Conservation (phyloP, 805 yeast genomes). For the Pichia scutulata region DNA sequence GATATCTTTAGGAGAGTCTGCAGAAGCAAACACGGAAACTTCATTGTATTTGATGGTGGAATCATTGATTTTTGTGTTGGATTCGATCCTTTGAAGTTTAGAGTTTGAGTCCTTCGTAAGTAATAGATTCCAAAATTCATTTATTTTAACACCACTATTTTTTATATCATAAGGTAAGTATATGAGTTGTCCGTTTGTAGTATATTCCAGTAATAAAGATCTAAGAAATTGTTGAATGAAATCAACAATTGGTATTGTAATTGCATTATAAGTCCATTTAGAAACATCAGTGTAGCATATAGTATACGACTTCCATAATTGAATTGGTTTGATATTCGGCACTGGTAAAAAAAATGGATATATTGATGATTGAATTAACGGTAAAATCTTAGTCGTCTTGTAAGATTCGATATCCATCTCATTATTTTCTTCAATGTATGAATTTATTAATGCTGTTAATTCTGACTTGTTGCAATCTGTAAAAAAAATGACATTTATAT, state of each 20-base stretch:
- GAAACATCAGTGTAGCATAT: conserved; percentile 9
- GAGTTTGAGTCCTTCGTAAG: neutral
- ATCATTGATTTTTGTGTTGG: neutral
- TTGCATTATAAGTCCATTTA: conserved; percentile 14
- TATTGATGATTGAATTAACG: neutral
- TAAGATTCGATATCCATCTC: neutral
- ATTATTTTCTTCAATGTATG: neutral
- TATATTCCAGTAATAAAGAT: conserved; percentile 9
- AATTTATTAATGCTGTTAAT: neutral
- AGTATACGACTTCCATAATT: conserved; percentile 4
- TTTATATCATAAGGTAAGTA: conserved; percentile 3
- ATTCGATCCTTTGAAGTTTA: neutral
- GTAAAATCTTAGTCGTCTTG: neutral
- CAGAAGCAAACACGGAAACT: neutral
- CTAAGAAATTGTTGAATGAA: conserved; percentile 22
- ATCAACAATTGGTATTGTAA: conserved; percentile 16
- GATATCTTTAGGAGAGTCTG: neutral
- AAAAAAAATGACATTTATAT: neutral
- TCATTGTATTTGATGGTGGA: neutral
- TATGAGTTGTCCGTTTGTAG: neutral
- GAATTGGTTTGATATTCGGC: neutral
- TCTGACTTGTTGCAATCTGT: neutral
- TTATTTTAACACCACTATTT: neutral
- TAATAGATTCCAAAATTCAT: neutral
- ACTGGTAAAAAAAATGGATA: neutral